These are phyloP conservation scores for Pilasporangium apinafurcum DNA, from an alignment of 352 stramenopile genomes.

Conservation along the genomic window DNA sequence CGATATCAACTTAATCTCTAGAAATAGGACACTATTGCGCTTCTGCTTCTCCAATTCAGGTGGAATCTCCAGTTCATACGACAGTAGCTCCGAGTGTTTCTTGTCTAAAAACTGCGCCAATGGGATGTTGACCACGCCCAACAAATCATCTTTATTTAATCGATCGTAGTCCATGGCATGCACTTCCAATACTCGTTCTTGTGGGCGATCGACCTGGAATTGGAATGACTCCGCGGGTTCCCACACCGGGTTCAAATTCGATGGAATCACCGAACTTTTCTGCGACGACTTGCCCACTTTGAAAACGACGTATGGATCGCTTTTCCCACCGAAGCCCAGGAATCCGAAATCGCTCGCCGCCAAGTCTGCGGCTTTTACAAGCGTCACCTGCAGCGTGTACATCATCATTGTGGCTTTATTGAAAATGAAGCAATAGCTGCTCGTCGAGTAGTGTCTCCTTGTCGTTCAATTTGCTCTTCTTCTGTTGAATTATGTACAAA, in stretches of 20 bases:
- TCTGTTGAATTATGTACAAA: no score
- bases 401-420: conserved; percentile 3
- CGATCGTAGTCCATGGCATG: conserved; percentile 62
- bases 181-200: conserved; percentile 48
- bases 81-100: conserved; percentile 37
- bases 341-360: conserved; percentile 56
- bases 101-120: conserved; percentile 39
- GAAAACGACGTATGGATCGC: conserved; percentile 69
- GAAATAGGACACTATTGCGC: conserved; percentile 45
- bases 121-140: conserved; percentile 41
- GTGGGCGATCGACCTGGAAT: conserved; percentile 51
- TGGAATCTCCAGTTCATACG: conserved; percentile 49
- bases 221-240: conserved; percentile 44
- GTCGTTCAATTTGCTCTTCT: no score
- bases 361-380: conserved; percentile 46
- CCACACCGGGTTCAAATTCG: conserved; percentile 49
- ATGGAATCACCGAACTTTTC: conserved; percentile 42
- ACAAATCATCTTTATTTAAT: conserved; percentile 50
- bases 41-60: conserved; percentile 54
- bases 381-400: conserved; percentile 55
- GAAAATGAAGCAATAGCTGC: no score
- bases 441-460: not conserved
- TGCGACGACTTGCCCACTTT: conserved; percentile 33
- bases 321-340: conserved; percentile 68
- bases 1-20: conserved; percentile 48